These are phyloP conservation scores for Colletotrichum sp. DNA, from an alignment of 2,329 filamentous ascomycete genomes.

Conservation along the genomic window DNA sequence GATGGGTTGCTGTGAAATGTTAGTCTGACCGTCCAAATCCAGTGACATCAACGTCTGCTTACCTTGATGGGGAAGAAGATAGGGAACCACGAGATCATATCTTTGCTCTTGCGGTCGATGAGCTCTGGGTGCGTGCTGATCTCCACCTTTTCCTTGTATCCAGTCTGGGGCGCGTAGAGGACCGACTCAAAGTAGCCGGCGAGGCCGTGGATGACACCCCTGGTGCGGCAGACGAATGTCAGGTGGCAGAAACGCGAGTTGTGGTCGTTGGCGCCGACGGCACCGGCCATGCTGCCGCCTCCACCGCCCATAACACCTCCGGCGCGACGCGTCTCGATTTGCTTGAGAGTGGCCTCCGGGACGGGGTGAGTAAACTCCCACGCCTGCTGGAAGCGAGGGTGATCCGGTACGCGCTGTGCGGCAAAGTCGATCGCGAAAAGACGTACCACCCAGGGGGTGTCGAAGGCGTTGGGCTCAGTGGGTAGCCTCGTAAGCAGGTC, in stretches of 20 bases:
- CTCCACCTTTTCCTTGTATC: constrained; percentile 67
- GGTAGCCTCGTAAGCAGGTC: constrained; percentile 72
- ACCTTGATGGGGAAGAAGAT: constrained; percentile 98
- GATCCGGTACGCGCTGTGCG: constrained; percentile 59
- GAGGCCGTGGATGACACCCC: constrained; percentile 87
- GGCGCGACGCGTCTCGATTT: constrained; percentile 61
- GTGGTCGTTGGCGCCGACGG: constrained; percentile 87
- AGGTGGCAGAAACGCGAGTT: constrained; percentile 82
- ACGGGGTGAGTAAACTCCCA: constrained; percentile 85
- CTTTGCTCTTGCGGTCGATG: constrained; percentile 90
- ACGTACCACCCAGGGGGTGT: constrained; percentile 95
- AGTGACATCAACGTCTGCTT: constrained; percentile 32
- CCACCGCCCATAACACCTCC: constrained; percentile 71
- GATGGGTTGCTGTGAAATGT: constrained; percentile 71
- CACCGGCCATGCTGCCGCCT: constrained; percentile 74
- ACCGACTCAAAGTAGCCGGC: constrained; percentile 97
- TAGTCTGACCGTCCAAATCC: neutral
- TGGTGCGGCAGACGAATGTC: constrained; percentile 77
- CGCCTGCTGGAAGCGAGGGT: constrained; percentile 71
- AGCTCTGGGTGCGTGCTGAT: constrained; percentile 91
- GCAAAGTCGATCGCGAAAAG: constrained; percentile 89
- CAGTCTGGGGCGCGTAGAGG: constrained; percentile 70
- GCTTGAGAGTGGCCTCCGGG: constrained; percentile 59
- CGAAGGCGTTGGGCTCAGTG: constrained; percentile 74
- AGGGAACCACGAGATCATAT: constrained; percentile 99